Evolutionary conservation across 768 basidiomycete species (phyloP).

Genomic region (Dendrothele bispora): DNA sequence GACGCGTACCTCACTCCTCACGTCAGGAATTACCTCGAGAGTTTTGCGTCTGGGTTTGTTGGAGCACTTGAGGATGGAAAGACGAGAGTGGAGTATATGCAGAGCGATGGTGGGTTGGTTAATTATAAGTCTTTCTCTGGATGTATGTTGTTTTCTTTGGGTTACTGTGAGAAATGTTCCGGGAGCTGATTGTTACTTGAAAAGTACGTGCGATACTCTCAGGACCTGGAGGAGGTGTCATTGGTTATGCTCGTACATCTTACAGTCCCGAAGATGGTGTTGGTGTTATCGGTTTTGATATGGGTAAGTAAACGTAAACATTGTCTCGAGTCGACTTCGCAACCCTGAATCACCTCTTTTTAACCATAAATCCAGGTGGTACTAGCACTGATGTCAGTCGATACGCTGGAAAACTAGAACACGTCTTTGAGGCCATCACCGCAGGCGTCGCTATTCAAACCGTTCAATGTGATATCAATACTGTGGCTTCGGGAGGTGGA

Average conservation of each 20-base stretch:
- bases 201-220: conserved; percentile 40
- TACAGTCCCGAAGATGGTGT: conserved; percentile 21
- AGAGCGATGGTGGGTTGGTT: neutral
- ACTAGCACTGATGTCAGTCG: conserved; percentile 45
- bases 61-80: conserved; percentile 13
- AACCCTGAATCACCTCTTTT: neutral
- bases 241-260: conserved; percentile 40
- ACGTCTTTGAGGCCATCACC: conserved; percentile 44
- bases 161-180: no score
- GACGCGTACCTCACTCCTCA: conserved; percentile 48
- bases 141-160: neutral
- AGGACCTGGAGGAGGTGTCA: conserved; percentile 46
- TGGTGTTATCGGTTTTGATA: conserved; percentile 23
- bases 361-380: conserved; percentile 23
- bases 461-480: conserved; percentile 43
- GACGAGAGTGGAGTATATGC: conserved; percentile 9
- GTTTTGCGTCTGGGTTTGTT: conserved; percentile 42
- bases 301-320: no score
- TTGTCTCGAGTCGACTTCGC: no score
- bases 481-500: conserved; percentile 45
- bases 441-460: conserved; percentile 39
- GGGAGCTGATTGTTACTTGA: conserved; percentile 19
- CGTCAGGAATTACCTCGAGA: conserved; percentile 34
- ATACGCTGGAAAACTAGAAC: conserved; percentile 41
- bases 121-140: neutral